Conservation (phyloP, 176 grass and related monocot genomes). For the Thalia dealbata region DNA sequence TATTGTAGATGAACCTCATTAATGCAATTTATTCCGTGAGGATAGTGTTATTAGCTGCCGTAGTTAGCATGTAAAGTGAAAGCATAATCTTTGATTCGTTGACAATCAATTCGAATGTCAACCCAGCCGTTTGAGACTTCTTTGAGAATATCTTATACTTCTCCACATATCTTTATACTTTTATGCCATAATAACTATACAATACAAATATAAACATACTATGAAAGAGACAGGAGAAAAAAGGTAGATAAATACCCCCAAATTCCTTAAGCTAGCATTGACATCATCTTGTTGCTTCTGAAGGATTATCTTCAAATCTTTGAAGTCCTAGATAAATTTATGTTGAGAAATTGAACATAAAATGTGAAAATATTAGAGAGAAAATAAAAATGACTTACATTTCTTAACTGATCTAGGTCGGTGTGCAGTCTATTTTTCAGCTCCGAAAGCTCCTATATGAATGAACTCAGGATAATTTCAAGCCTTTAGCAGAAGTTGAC, state of each 20-base stretch:
- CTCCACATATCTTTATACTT: not conserved
- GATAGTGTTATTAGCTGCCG: not conserved
- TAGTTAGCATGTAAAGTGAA: no score
- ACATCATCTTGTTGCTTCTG: conserved; percentile 98
- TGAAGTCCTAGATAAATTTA: conserved; percentile 53
- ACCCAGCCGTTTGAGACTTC: not conserved
- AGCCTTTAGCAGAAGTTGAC: not conserved
- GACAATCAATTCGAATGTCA: not conserved
- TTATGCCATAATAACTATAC: not conserved
- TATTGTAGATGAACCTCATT: not conserved
- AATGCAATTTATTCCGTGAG: not conserved
- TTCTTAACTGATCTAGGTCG: conserved; percentile 67
- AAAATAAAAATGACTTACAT: conserved; percentile 37
- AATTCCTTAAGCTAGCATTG: conserved; percentile 56
- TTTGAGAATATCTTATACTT: not conserved
- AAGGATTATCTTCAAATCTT: conserved; percentile 82
- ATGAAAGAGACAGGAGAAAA: not conserved
- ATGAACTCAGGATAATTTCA: conserved; percentile 10
- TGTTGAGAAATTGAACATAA: conserved; percentile 13
- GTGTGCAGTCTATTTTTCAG: conserved; percentile 65
- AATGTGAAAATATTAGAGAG: conserved; percentile 12
- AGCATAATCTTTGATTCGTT: not conserved
- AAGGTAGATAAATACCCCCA: conserved; percentile 46
- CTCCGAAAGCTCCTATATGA: conserved; percentile 73
- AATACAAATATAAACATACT: not conserved